Evolutionary conservation across 2,329 filamentous ascomycete genomes (phyloP).

Genomic region (Aspergillus novoparasiticus): DNA sequence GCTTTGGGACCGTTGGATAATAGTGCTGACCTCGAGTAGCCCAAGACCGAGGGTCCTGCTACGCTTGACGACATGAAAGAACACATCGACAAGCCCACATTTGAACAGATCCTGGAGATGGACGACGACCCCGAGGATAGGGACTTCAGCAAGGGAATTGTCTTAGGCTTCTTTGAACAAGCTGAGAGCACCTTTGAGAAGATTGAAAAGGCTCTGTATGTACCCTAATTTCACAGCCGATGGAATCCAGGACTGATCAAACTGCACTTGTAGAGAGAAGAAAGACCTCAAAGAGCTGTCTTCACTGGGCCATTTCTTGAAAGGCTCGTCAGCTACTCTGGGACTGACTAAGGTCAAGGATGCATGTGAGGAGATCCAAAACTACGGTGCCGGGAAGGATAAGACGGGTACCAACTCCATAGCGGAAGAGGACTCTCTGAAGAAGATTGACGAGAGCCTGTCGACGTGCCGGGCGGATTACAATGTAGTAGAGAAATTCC

Average conservation of each 20-base stretch:
- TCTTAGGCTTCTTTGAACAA: constrained; percentile 91
- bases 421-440: constrained; percentile 67
- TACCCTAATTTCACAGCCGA: constrained; percentile 17
- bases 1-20: background rate
- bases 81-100: constrained; percentile 76
- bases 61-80: constrained; percentile 67
- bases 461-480: constrained; percentile 75
- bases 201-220: constrained; percentile 85
- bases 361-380: constrained; percentile 94
- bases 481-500: constrained; percentile 67
- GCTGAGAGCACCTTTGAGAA: constrained; percentile 81
- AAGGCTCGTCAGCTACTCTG: constrained; percentile 93
- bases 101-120: constrained; percentile 97
- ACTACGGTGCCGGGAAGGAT: constrained; percentile 82
- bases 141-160: constrained; percentile 87
- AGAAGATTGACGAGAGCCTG: constrained; percentile 71
- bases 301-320: constrained; percentile 89
- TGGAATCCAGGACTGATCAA: background rate
- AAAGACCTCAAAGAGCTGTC: constrained; percentile 76
- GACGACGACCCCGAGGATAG: constrained; percentile 90
- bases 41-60: constrained; percentile 47
- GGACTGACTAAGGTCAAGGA: constrained; percentile 90
- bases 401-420: constrained; percentile 63
- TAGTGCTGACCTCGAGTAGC: constrained; percentile 25
- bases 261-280: constrained; percentile 55